These are phyloP conservation scores for Dacryopinax primogenitus DNA, from an alignment of 768 basidiomycete species.

Conservation along the genomic window DNA sequence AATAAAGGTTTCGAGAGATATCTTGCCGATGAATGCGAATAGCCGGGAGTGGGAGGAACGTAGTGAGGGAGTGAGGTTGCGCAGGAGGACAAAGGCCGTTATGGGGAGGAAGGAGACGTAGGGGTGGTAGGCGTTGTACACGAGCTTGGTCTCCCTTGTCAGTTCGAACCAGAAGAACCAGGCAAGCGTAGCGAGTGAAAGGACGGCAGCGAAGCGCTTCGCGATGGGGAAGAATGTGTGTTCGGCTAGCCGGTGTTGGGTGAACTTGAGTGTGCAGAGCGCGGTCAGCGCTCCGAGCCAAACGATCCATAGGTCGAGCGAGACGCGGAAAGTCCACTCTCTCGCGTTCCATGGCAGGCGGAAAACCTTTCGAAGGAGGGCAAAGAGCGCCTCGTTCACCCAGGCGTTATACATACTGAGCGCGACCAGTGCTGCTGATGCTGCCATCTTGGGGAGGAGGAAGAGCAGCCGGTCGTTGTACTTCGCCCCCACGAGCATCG, in stretches of 20 bases:
- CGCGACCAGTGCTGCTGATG: slow-evolving; percentile 52
- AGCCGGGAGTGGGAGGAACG: slow-evolving; percentile 54
- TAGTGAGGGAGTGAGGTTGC: slow-evolving; percentile 59
- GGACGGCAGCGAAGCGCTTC: slow-evolving; percentile 37
- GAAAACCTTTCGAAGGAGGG: slow-evolving; percentile 48
- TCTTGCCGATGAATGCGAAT: slow-evolving; percentile 73
- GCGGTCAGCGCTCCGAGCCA: slow-evolving; percentile 77
- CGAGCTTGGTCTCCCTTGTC: slow-evolving; percentile 59
- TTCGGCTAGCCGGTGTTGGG: slow-evolving; percentile 58
- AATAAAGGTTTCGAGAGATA: slow-evolving; percentile 84
- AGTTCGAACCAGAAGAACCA: slow-evolving; percentile 84
- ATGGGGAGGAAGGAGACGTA: slow-evolving; percentile 74
- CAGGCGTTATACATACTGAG: slow-evolving; percentile 51
- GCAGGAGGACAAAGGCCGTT: slow-evolving; percentile 55
- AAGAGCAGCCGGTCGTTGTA: slow-evolving; percentile 60
- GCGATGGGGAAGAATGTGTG: slow-evolving; percentile 49
- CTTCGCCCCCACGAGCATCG: slow-evolving; percentile 55
- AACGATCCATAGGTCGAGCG: slow-evolving; percentile 78
- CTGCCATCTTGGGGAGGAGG: slow-evolving; percentile 54
- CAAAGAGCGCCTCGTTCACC: slow-evolving; percentile 53
- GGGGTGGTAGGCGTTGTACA: slow-evolving; percentile 76
- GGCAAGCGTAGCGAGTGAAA: slow-evolving; percentile 41
- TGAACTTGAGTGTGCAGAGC: slow-evolving; percentile 57
- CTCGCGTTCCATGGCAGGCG: slow-evolving; percentile 69
- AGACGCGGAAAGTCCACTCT: slow-evolving; percentile 83